These are phyloP conservation scores for Pseudogymnoascus sp. DNA, from an alignment of 2,329 filamentous ascomycete genomes.

Conservation along the genomic window DNA sequence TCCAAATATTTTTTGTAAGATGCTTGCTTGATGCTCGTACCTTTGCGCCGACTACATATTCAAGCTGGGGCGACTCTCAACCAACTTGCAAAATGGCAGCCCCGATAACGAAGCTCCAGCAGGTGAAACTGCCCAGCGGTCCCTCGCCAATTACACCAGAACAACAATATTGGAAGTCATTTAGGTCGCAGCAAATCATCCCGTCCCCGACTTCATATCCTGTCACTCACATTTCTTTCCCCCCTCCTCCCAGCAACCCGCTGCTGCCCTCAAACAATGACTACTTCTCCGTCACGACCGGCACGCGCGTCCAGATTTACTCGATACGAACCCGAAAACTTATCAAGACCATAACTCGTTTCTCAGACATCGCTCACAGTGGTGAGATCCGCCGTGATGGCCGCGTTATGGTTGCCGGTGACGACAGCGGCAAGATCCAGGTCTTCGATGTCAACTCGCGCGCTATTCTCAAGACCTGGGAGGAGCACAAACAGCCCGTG, in stretches of 20 bases:
- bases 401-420: slow-evolving; percentile 80
- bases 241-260: slow-evolving; percentile 38
- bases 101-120: slow-evolving; percentile 32
- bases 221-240: slow-evolving; percentile 83
- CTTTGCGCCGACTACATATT: slow-evolving; percentile 8
- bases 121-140: slow-evolving; percentile 75
- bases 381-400: slow-evolving; percentile 86
- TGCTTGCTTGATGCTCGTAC: slow-evolving; percentile 3
- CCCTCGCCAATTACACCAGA: slow-evolving; percentile 82
- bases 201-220: slow-evolving; percentile 86
- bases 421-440: slow-evolving; percentile 87
- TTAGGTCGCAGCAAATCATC: slow-evolving; percentile 84
- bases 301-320: slow-evolving; percentile 87
- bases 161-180: slow-evolving; percentile 93
- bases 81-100: slow-evolving; percentile 24
- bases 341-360: slow-evolving; percentile 88
- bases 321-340: slow-evolving; percentile 87
- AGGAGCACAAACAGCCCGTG: slow-evolving; percentile 86
- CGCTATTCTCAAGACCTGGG: slow-evolving; percentile 92
- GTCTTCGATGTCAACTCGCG: slow-evolving; percentile 88
- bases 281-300: slow-evolving; percentile 89
- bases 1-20: slow-evolving; percentile 10
- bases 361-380: slow-evolving; percentile 83
- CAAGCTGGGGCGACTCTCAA: slow-evolving; percentile 1
- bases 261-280: slow-evolving; percentile 47